Evolutionary conservation across 1,284 basidiomycete species (phyloP), one percentile per base, ranked within the genome.

Genomic region (Apiotrichum laibachii): DNA sequence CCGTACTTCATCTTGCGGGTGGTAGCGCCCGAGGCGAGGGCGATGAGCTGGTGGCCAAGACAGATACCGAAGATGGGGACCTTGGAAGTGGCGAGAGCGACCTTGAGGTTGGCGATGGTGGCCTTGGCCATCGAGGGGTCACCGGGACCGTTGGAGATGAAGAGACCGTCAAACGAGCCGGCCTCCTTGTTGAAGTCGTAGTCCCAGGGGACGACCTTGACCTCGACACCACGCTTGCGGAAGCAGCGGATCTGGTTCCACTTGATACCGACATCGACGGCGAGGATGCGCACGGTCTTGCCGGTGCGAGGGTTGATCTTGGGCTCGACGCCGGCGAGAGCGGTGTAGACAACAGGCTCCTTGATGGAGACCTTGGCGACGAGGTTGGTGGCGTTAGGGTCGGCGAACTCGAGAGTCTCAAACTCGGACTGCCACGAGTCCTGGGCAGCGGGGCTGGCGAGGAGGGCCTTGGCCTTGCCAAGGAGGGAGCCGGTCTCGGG

Each of bases 1-100:
- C 96, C 96, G 77, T 98, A 99, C 82, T 98, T 98, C 91, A 99
- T 97, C 81, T 99, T 99, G 52, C 88, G 89, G 10, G 96, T 99
- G 63, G 83, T 85, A 11, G 93, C 95, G 50, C 96, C 96, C 6
- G 91, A 89, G 44, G 96, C 96, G 57, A 98, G 85, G 7, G 94
- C 92, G 63, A 99, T 85, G 34, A 99, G 84, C 80, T 99, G 96
- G 79, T 99, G 96, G 51, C 96, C 96, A 44, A 99, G 86, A 82
- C 96, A 99, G 75, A 99, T 99, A 79, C 96, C 96, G 71, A 99
- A 99, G 72, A 99, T 90, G 39, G 96, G 96, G 50, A 84, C 84
- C 66, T 89, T 87, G 59, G 82, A 85, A 66, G 82, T 83, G 70
- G 86, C 78, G 81, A 99, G 85, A 5, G 89, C 87, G 67, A 84